Evolutionary conservation across 208 protist genomes (phyloP).

Genomic region (Leishmania amazonensis): DNA sequence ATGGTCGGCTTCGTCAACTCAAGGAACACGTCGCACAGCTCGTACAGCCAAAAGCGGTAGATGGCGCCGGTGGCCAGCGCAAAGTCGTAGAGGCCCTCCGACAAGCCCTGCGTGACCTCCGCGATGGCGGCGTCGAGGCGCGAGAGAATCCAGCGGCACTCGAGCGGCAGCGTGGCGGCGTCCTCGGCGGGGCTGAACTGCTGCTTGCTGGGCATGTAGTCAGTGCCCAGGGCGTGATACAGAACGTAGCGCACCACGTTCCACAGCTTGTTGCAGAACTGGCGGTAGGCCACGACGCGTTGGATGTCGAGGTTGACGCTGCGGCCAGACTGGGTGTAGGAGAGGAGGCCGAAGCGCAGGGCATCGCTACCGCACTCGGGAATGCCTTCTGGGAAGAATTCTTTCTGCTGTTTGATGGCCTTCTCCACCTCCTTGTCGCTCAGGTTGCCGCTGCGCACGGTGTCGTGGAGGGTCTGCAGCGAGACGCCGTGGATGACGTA

Average conservation of each 20-base stretch:
- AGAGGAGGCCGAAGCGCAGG: conserved; percentile 98
- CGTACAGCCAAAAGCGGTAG: conserved; percentile 98
- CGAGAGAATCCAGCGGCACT: conserved; percentile 97
- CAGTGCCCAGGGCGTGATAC: conserved; percentile 83
- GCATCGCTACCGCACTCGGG: conserved; percentile 99
- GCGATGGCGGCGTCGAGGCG: conserved; percentile 85
- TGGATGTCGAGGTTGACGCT: conserved; percentile 99
- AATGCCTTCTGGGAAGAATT: conserved; percentile 96
- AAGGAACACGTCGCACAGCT: conserved; percentile 98
- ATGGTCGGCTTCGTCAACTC: conserved; percentile 95
- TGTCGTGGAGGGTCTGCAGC: conserved; percentile 93
- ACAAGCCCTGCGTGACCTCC: conserved; percentile 70
- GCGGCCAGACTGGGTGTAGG: conserved; percentile 94
- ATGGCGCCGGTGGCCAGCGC: conserved; percentile 86
- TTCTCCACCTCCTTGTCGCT: conserved; percentile 92
- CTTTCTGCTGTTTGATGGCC: conserved; percentile 91
- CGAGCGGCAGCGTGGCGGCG: conserved; percentile 67
- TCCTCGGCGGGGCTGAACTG: conserved; percentile 45
- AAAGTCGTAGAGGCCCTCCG: conserved; percentile 93
- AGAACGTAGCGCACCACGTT: conserved; percentile 97
- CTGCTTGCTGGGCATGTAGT: conserved; percentile 69
- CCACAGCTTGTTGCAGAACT: conserved; percentile 99
- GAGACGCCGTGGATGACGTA: conserved; percentile 98
- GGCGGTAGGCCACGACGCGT: conserved; percentile 96
- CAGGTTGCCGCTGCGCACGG: conserved; percentile 95